phyloP scores from a whole-genome alignment of 169 alveolate genomes.

The Eimeria tenella region DNA sequence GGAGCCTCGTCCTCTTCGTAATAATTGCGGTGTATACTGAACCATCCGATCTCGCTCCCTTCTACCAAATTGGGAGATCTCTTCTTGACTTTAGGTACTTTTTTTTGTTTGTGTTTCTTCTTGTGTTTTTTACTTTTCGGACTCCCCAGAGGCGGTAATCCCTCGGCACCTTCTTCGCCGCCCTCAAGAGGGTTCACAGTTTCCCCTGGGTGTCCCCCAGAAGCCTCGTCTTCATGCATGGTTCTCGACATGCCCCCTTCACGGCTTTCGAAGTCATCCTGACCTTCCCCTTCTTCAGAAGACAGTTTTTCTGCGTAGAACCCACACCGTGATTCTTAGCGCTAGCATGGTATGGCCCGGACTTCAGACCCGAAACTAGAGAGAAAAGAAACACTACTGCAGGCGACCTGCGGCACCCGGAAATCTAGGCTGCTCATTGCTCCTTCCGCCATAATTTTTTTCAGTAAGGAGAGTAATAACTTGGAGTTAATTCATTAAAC shows the following conservation, averaged over 20 bases:
- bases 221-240: too few relatives aligned
- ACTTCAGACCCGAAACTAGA: too few relatives aligned
- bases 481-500: too few relatives aligned
- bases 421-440: too few relatives aligned
- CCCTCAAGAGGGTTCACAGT: not conserved
- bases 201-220: not conserved
- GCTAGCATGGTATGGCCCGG: too few relatives aligned
- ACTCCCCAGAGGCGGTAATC: not conserved
- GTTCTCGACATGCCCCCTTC: too few relatives aligned
- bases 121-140: not conserved
- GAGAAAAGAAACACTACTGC: too few relatives aligned
- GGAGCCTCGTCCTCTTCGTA: constrained; percentile 60
- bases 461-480: too few relatives aligned
- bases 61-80: constrained; percentile 9
- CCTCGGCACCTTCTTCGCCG: not conserved
- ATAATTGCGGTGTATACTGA: constrained; percentile 35
- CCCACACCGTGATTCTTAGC: too few relatives aligned
- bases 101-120: not conserved
- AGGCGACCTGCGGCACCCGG: too few relatives aligned
- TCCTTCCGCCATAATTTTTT: too few relatives aligned
- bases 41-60: constrained; percentile 17
- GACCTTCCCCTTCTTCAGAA: not conserved
- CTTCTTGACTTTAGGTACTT: constrained; percentile 48
- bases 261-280: not conserved
- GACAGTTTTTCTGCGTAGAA: not conserved